phyloP scores from a whole-genome alignment of 441 rosid genomes.

The Iberis amara region DNA sequence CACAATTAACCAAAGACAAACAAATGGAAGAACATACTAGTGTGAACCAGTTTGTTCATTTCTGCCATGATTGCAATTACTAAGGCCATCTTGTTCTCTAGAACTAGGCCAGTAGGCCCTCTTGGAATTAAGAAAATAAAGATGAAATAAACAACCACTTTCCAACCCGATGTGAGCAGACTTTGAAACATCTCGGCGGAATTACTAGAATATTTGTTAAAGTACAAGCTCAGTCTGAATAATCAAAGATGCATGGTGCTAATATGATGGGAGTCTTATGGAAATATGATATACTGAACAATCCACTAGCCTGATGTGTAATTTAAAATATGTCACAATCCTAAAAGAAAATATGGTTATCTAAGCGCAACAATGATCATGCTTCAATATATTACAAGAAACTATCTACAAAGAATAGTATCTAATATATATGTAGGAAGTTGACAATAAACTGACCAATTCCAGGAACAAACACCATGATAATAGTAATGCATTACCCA shows the following conservation, averaged over 20 bases:
- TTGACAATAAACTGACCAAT: slow-evolving; percentile 59
- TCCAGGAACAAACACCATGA: slow-evolving; percentile 98
- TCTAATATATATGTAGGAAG: slow-evolving; percentile 7
- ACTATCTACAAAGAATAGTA: slow-evolving; percentile 1
- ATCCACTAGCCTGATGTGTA: not conserved
- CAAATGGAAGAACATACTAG: slow-evolving; percentile 3
- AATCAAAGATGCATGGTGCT: slow-evolving; percentile 1
- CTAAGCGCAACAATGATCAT: slow-evolving; percentile 4
- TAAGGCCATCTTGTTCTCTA: slow-evolving; percentile 10
- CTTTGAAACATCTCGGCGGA: slow-evolving; percentile 1
- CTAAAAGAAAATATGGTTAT: slow-evolving; percentile 4
- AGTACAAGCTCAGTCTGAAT: not conserved
- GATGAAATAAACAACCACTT: not conserved
- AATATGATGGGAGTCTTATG: slow-evolving; percentile 2
- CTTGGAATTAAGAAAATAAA: not conserved
- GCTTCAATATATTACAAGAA: slow-evolving; percentile 11
- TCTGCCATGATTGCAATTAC: slow-evolving; percentile 12
- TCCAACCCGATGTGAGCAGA: not conserved
- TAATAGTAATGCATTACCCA: slow-evolving; percentile 97
- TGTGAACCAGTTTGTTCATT: not conserved
- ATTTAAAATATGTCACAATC: slow-evolving; percentile 5
- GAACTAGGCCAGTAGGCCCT: slow-evolving; percentile 1
- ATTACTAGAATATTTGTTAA: slow-evolving; percentile 2
- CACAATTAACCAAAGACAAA: slow-evolving; percentile 4
- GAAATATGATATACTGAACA: not conserved